A percentile compares a stretch with the other conserved stretches of the same genome.
Conservation (phyloP, 371 early-diverging fungal species). For the Rhizopus sp. region DNA sequence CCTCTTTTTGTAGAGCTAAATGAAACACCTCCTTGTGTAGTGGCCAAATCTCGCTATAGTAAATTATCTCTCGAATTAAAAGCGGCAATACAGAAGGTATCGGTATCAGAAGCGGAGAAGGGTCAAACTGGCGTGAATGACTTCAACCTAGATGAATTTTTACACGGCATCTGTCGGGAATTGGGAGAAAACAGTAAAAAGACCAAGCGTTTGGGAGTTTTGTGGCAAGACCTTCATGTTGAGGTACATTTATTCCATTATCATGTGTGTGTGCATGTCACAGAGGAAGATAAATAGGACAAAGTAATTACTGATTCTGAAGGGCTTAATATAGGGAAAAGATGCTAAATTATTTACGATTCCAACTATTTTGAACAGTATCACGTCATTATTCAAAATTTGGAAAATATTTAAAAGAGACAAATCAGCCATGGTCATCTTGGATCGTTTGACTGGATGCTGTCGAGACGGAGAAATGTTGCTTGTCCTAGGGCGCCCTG, state of each 20-base stretch:
- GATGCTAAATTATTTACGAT: slow-evolving; percentile 48
- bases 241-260: slow-evolving; percentile 21
- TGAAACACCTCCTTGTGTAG: slow-evolving; percentile 10
- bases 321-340: slow-evolving; percentile 26
- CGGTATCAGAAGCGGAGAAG: slow-evolving; percentile 18
- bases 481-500: slow-evolving; percentile 71
- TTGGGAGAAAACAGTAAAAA: slow-evolving; percentile 29
- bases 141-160: slow-evolving; percentile 40
- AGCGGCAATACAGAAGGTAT: slow-evolving; percentile 17
- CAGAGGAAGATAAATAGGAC: too few relatives aligned
- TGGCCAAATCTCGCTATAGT: slow-evolving; percentile 38
- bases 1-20: too few relatives aligned
- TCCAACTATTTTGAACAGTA: slow-evolving; percentile 22
- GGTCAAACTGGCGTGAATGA: slow-evolving; percentile 21
- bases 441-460: slow-evolving; percentile 60
- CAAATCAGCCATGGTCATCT: slow-evolving; percentile 34
- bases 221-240: slow-evolving; percentile 49
- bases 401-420: slow-evolving; percentile 30
- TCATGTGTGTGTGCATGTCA: too few relatives aligned
- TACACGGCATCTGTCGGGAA: slow-evolving; percentile 25
- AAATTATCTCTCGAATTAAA: slow-evolving; percentile 31
- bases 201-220: slow-evolving; percentile 45
- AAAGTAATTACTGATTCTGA: slow-evolving; percentile 1
- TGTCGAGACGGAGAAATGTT: slow-evolving; percentile 72
- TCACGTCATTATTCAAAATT: slow-evolving; percentile 32